Evolutionary conservation across 1,139 yeast genomes (phyloP), one percentile per base, ranked within the genome.

Genomic region (Nadsonia starkeyi-henricii): DNA sequence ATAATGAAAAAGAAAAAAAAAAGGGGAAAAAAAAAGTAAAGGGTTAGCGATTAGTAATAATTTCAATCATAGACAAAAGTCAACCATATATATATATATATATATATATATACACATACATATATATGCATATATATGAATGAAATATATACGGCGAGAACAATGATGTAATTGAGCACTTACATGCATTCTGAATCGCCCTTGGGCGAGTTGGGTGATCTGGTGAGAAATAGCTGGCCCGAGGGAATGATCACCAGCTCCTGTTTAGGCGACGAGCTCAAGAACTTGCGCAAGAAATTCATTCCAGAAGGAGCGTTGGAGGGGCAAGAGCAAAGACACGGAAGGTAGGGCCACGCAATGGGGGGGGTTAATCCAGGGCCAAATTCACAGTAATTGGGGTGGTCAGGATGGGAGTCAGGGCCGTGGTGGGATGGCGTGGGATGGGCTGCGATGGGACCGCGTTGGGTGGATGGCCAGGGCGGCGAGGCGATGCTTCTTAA

Each of bases 151-250:
- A 33, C 15, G n/a, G n/a, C n/a, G n/a, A n/a, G n/a, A n/a, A n/a
- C n/a, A n/a, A n/a, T n/a, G n/a, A n/a, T n/a, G n/a, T n/a, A n/a
- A n/a, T n/a, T n/a, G n/a, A n/a, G n/a, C 12, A 33, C 39, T 33
- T 33, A 33, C 39, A 91, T 72, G 62, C 96, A 88, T 63, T 91
- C 96, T 43, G 80, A 71, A 28, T 80, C 88, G 2, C 95, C 91
- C 62, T 85, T 85, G 15, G 95, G 96, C 7, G 95, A 83, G 17
- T 72, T 73, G 8, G 85, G 85, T 3, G 84, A 73, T 46, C 97
- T 71, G 26, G 84, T 73, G 46, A 89, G 70, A 59, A 73, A 84
- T 48, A 91, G 72, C 63, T 80, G 82, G 7, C 97, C 98, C 1
- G 82, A 75, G 1, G 95, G 86, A 47, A 91, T 73, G 59, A 76